Evolutionary conservation across 108 stramenopile species (phyloP), one percentile per base, ranked within the genome.

Genomic region (Skeletonema tropicum): DNA sequence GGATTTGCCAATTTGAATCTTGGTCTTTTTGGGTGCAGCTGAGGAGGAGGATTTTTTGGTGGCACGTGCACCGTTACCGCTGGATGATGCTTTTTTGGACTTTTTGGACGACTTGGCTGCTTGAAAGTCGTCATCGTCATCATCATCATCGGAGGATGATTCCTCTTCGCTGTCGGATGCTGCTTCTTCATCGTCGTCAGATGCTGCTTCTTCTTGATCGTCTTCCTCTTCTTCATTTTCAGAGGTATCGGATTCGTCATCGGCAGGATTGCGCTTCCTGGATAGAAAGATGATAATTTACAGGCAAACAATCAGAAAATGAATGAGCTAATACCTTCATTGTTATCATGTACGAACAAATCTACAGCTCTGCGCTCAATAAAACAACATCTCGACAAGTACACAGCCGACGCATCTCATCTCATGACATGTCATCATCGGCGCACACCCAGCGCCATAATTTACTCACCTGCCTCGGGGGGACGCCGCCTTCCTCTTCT

Each of bases 1-100:
- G 60, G 71, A 64, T 29, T 61, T 61, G 68, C 68, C 52, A 60
- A 69, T 39, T 68, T 58, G 30, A 66, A 70, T 38, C 69, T 79
- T n/a, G 83, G 76, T 25, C 76, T 83, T 35, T 67, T 67, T 80
- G 26, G 26, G 26, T 29, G 26, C 26, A 29, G 26, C 26, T 29
- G 26, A 29, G 1, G 26, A 29, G 71, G 78, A 17, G 21, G 49
- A n/a, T 15, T 10, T 12, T 62, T 21, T 62, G 38, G 23, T 30
- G 17, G 1, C 33, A 30, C 25, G 71, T 13, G 48, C 38, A 42
- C 29, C 17, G 14, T 2, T 33, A 29, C 11, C 35, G 64, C 13
- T 17, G 14, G 45, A 29, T 23, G 66, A 9, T 32, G 21, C 39
- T 19, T 14, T 36, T 7, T 62, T 63, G 35, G 61, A 8, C 2